These are phyloP conservation scores for Alternaria ventricosa DNA, from an alignment of 2,329 filamentous ascomycete species.

Conservation along the genomic window DNA sequence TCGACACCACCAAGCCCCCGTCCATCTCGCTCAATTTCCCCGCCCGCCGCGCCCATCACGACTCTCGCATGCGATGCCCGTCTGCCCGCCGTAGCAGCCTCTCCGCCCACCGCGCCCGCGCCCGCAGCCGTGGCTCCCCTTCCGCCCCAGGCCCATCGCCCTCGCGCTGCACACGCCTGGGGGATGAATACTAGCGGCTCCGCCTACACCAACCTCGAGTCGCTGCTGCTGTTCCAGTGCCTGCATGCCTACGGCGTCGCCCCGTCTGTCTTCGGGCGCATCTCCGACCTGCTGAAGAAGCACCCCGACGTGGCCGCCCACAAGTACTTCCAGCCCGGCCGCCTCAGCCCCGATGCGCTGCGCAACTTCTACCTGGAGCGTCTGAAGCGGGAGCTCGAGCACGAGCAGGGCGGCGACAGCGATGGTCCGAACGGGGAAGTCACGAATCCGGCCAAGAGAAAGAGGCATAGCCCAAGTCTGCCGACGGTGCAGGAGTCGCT, in stretches of 20 bases:
- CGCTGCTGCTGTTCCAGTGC: slow-evolving; percentile 82
- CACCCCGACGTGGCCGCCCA: slow-evolving; percentile 76
- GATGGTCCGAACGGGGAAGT: slow-evolving; percentile 41
- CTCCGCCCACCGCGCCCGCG: slow-evolving; percentile 24
- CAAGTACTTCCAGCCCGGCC: slow-evolving; percentile 72
- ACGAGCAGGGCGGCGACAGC: slow-evolving; percentile 57
- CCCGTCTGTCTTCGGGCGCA: slow-evolving; percentile 69
- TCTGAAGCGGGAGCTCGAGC: slow-evolving; percentile 73
- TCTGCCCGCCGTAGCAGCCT: slow-evolving; percentile 29
- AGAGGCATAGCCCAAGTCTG: slow-evolving; percentile 66
- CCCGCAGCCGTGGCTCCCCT: slow-evolving; percentile 48
- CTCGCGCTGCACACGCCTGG: slow-evolving; percentile 38
- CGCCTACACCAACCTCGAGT: slow-evolving; percentile 84
- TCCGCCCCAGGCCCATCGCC: slow-evolving; percentile 34
- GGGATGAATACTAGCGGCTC: slow-evolving; percentile 66
- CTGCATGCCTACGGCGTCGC: slow-evolving; percentile 72
- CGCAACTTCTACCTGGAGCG: slow-evolving; percentile 79
- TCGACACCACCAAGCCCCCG: slow-evolving; percentile 10
- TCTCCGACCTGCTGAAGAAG: slow-evolving; percentile 75
- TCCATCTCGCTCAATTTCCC: slow-evolving; percentile 26
- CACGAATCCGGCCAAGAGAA: slow-evolving; percentile 71
- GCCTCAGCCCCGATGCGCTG: slow-evolving; percentile 79
- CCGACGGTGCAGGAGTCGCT: slow-evolving; percentile 71
- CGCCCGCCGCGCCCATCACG: slow-evolving; percentile 18
- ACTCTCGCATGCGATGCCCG: slow-evolving; percentile 28